Percentiles rank a stretch among this genome's conserved stretches.
phyloP scores from a whole-genome alignment of 1,284 basidiomycete genomes.

The Apiotrichum mycotoxinovorans region DNA sequence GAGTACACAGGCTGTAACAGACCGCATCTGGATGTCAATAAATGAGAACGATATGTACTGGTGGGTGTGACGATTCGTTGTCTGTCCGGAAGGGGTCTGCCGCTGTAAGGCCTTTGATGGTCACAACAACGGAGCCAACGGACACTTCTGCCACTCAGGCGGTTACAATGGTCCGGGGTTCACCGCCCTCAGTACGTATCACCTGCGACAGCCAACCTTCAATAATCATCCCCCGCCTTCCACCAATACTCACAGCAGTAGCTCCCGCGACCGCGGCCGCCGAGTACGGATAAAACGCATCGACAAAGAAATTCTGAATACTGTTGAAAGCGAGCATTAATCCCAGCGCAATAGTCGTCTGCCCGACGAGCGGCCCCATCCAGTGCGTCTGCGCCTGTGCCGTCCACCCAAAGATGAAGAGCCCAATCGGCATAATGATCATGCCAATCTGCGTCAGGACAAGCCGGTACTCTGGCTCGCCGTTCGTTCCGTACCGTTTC shows the following conservation, averaged over 20 bases:
- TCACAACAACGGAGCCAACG: too few relatives aligned
- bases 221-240: too few relatives aligned
- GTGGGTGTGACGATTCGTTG: too few relatives aligned
- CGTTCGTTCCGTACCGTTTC: constrained; percentile 32
- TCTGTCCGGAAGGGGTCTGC: too few relatives aligned
- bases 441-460: constrained; percentile 52
- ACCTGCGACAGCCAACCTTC: too few relatives aligned
- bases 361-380: constrained; percentile 46
- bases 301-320: constrained; percentile 50
- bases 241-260: constrained; percentile 41
- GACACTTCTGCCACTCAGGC: too few relatives aligned
- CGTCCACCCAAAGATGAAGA: constrained; percentile 50
- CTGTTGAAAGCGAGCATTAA: constrained; percentile 52
- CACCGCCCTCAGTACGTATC: too few relatives aligned
- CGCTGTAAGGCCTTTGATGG: too few relatives aligned
- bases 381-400: constrained; percentile 46
- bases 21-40: constrained; percentile 33
- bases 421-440: constrained; percentile 50
- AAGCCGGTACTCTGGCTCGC: constrained; percentile 50
- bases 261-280: constrained; percentile 51
- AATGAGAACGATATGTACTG: too few relatives aligned
- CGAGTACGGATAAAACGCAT: constrained; percentile 53
- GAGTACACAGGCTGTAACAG: constrained; percentile 48
- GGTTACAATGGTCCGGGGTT: too few relatives aligned
- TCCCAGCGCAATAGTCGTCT: constrained; percentile 36